Evolutionary conservation across 169 alveolate genomes (phyloP), one percentile per base, ranked within the genome.

Genomic region (Besnoitia besnoiti): DNA sequence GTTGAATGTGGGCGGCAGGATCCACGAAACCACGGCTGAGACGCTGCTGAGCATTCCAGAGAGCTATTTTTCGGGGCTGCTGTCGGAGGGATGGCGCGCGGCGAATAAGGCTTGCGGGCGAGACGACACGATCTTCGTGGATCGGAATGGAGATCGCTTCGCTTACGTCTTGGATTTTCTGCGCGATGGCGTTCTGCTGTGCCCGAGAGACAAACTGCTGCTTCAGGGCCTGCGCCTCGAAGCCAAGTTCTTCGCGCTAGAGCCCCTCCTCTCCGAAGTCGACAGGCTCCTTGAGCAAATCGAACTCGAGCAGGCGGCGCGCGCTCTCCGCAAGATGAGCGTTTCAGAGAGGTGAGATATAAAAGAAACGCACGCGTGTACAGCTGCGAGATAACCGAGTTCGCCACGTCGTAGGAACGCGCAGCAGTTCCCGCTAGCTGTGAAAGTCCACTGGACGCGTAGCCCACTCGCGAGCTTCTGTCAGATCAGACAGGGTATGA

Each of bases 1-100:
- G 84, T 88, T 90, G 89, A 79, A 90, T 55, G 93, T 90, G 79
- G 93, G 93, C 51, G 93, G 93, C 21, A 84, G 62, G 46, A 33
- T 42, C 37, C 76, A 50, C 33, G 90, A 75, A 50, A 90, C 93
- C 3, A 90, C 93, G 12, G 67, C 40, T 27, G 84, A 87, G 19
- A 90, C 93, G 8, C 67, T 90, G 35, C 19, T 75, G 39, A 90
- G 62, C 51, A 51, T 55, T 55, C 90, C 80, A 46, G 90, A 80
- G 0, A 87, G 84, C 46, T 90, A 90, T 75, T 84, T 90, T 33
- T 51, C 93, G 39, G 67, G 75, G 39, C 79, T 75, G 30, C 85
- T 90, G 85, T 76, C 93, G 49, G 51, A 90, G 39, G 76, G 49
- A 16, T 76, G 93, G 93, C 46, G 84, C 46, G 84, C 24, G 30